Evolutionary conservation across 768 basidiomycete genomes (phyloP).

Genomic region (Holtermannia corniformis): DNA sequence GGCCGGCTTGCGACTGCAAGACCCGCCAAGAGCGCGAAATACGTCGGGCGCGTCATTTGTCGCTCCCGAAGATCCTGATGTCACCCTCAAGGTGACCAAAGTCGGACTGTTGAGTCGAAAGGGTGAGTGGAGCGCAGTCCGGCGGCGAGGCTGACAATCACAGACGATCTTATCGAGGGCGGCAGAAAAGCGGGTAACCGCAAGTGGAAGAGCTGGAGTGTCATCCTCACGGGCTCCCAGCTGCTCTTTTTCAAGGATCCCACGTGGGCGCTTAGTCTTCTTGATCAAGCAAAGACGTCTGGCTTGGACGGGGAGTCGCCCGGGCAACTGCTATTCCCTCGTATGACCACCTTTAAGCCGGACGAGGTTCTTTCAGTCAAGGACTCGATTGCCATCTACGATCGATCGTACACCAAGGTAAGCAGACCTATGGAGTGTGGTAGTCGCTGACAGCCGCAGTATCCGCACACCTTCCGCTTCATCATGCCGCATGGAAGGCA

Average conservation of each 20-base stretch:
- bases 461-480: constrained; percentile 66
- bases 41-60: background rate
- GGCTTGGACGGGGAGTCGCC: constrained; percentile 1
- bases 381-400: constrained; percentile 69
- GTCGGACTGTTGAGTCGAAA: constrained; percentile 72
- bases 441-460: constrained; percentile 41
- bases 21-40: background rate
- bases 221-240: constrained; percentile 80
- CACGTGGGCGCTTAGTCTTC: constrained; percentile 31
- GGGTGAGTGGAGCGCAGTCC: too few species aligned
- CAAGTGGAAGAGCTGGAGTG: constrained; percentile 82
- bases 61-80: constrained; percentile 1
- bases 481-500: constrained; percentile 67
- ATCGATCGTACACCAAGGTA: constrained; percentile 69
- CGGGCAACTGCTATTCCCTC: constrained; percentile 40
- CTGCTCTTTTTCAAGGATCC: constrained; percentile 65
- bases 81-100: constrained; percentile 62
- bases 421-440: constrained; percentile 8
- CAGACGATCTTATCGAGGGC: constrained; percentile 58
- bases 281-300: constrained; percentile 22
- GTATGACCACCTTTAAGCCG: constrained; percentile 49
- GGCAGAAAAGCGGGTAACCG: constrained; percentile 65
- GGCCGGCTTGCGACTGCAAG: background rate
- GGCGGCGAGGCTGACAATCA: background rate
- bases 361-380: constrained; percentile 77